Percentiles rank a stretch among this genome's conserved stretches.
Conservation (phyloP, 2,329 filamentous ascomycete species). For the Pseudophaeomoniella oleicola region DNA sequence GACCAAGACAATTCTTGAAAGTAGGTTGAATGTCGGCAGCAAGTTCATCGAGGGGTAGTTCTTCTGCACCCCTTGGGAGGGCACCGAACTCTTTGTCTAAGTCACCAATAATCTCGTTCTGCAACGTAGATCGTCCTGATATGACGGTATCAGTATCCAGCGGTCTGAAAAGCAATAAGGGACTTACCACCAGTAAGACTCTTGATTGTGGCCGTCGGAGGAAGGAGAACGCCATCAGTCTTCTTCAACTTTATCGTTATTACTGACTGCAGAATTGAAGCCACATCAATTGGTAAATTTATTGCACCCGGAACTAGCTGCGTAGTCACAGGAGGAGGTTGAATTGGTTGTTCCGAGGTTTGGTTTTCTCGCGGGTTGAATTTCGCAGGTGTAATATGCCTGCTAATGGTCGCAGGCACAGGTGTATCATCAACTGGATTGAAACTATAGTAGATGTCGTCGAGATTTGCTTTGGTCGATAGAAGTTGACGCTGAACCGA, state of each 20-base stretch:
- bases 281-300: background rate
- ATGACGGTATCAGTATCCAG: constrained; percentile 2
- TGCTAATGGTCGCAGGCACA: background rate
- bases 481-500: constrained; percentile 13
- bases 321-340: no score
- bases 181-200: constrained; percentile 17
- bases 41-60: constrained; percentile 20
- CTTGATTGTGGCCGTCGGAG: constrained; percentile 12
- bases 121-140: constrained; percentile 25
- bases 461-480: constrained; percentile 7
- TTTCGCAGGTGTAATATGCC: background rate
- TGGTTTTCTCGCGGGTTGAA: background rate
- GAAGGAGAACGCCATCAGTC: constrained; percentile 5
- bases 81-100: constrained; percentile 25
- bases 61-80: constrained; percentile 25
- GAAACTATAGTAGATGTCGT: constrained; percentile 15
- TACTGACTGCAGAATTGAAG: constrained; percentile 1
- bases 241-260: background rate
- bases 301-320: no score
- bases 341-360: no score
- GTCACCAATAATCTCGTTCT: constrained; percentile 31
- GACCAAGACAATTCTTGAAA: constrained; percentile 18
- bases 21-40: constrained; percentile 14
- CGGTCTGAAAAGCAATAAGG: constrained; percentile 8
- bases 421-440: constrained; percentile 2